Evolutionary conservation across 495 filamentous ascomycete genomes (phyloP).

Genomic region (Aspergillus cristatus): DNA sequence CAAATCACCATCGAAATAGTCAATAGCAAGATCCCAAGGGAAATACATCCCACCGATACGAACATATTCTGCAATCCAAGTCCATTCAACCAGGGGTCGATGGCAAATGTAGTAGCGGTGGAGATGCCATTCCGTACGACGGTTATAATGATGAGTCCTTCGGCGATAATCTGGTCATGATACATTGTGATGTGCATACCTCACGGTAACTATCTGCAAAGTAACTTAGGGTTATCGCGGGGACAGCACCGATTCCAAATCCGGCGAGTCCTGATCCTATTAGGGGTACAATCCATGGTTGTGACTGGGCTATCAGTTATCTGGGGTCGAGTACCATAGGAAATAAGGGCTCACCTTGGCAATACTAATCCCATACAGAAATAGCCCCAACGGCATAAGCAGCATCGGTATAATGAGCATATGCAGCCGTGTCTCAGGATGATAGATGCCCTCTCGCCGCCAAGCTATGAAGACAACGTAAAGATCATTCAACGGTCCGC

Average conservation of each 20-base stretch:
- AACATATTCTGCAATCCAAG: constrained; percentile 5
- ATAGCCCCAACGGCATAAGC: constrained; percentile 7
- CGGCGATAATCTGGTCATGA: constrained; percentile 1
- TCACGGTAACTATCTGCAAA: constrained; percentile 18
- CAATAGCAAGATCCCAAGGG: constrained; percentile 1
- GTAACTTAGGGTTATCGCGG: constrained; percentile 15
- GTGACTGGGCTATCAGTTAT: background rate
- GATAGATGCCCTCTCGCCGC: constrained; percentile 19
- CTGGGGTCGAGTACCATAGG: background rate
- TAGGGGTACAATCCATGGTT: constrained; percentile 11
- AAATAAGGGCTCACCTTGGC: constrained; percentile 5
- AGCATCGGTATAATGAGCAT: constrained; percentile 8
- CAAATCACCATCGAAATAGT: constrained; percentile 3
- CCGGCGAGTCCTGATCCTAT: constrained; percentile 9
- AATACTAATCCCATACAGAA: constrained; percentile 20
- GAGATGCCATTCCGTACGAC: constrained; percentile 1
- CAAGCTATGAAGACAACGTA: constrained; percentile 17
- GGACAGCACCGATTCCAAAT: constrained; percentile 10
- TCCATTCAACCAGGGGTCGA: constrained; percentile 1
- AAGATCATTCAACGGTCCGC: constrained; percentile 24
- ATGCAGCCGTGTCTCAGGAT: constrained; percentile 21
- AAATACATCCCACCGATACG: constrained; percentile 1
- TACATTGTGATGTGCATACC: constrained; percentile 4
- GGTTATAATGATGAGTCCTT: constrained; percentile 3
- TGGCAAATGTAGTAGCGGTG: constrained; percentile 1